Evolutionary conservation across 306 rosid species (phyloP).

Genomic region (Myrica gale): DNA sequence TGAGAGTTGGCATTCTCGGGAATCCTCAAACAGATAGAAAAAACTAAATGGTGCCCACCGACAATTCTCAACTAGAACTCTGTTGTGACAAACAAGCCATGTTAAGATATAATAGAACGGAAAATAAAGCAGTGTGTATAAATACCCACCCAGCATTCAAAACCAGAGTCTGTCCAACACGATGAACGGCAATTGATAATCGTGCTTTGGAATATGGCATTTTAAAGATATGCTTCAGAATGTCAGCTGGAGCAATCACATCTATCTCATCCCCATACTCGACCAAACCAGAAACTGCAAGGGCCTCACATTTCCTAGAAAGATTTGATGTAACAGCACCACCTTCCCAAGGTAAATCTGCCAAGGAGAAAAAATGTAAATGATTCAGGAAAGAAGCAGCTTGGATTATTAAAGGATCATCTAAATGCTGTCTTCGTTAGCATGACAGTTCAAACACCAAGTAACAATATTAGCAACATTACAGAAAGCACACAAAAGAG

Average conservation of each 20-base stretch:
- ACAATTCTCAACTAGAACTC: neutral
- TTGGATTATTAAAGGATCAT: neutral
- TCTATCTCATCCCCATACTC: conserved; percentile 96
- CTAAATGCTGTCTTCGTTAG: neutral
- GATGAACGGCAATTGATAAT: conserved; percentile 81
- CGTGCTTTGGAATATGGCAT: conserved; percentile 97
- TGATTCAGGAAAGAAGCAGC: conserved; percentile 23
- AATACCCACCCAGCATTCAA: conserved; percentile 77
- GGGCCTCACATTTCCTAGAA: conserved; percentile 80
- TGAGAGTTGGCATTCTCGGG: neutral
- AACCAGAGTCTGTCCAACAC: conserved; percentile 86
- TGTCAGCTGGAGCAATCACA: conserved; percentile 88
- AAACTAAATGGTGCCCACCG: neutral
- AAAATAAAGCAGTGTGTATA: conserved; percentile 18
- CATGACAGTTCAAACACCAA: neutral
- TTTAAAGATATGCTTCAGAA: conserved; percentile 93
- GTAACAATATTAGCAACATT: neutral
- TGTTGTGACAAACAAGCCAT: neutral
- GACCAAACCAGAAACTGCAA: conserved; percentile 86
- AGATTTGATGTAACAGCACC: conserved; percentile 73
- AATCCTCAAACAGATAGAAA: neutral
- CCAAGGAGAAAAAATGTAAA: conserved; percentile 18
- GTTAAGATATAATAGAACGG: conserved; percentile 6
- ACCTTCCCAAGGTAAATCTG: conserved; percentile 83
- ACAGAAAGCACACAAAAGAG: too few relatives aligned